Conservation (phyloP, 1,284 basidiomycete species). For the Xanthoconium separans region DNA sequence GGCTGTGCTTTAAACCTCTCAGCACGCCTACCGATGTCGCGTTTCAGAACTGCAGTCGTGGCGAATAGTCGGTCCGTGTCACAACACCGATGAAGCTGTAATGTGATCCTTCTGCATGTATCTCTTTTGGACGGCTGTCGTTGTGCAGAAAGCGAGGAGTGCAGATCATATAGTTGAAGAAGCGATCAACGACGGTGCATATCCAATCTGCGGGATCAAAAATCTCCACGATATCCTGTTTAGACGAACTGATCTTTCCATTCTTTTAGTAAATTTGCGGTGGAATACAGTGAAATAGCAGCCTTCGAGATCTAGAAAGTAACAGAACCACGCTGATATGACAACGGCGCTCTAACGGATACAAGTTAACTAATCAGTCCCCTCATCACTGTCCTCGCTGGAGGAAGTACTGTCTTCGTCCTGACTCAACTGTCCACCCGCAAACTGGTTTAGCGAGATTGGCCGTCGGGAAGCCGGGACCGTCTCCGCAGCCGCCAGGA, state of each 20-base stretch:
- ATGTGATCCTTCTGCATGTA: too few species aligned
- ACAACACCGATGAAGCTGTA: too few species aligned
- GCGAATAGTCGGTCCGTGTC: neutral
- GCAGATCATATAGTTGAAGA: too few species aligned
- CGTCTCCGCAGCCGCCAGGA: constrained; percentile 42
- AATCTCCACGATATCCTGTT: too few species aligned
- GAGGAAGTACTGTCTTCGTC: constrained; percentile 61
- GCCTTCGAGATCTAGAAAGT: constrained; percentile 7
- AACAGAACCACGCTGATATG: constrained; percentile 2
- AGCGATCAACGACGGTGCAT: too few species aligned
- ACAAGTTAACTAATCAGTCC: constrained; percentile 47
- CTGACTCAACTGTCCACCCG: constrained; percentile 38
- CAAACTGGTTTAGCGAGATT: constrained; percentile 55
- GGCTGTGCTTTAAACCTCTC: neutral
- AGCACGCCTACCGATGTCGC: neutral
- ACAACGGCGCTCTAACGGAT: neutral
- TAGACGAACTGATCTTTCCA: neutral
- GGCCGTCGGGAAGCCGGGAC: constrained; percentile 36
- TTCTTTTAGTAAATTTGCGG: constrained; percentile 1
- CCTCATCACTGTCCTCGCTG: constrained; percentile 68
- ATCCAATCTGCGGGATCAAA: too few species aligned
- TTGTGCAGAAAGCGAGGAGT: too few species aligned
- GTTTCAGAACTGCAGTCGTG: neutral
- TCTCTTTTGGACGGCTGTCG: too few species aligned
- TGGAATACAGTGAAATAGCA: neutral